A percentile compares a stretch with the other conserved stretches of the same genome.
Evolutionary conservation across 2,329 filamentous ascomycete genomes (phyloP).

Genomic region (Lasiodiplodia citricola): DNA sequence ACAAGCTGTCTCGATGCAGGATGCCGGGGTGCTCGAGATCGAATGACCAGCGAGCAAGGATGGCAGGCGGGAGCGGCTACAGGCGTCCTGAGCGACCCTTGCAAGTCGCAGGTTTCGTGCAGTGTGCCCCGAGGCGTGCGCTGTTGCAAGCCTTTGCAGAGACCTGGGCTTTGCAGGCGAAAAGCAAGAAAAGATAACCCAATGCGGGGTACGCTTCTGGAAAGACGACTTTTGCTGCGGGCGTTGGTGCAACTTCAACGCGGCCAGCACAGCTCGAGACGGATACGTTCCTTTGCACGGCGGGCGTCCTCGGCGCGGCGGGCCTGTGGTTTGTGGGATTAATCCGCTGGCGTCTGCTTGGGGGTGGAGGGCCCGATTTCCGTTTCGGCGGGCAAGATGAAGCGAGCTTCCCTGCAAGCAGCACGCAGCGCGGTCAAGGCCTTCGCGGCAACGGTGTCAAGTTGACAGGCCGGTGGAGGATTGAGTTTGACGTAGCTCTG

Average conservation of each 20-base stretch:
- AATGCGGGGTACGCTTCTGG: constrained; percentile 27
- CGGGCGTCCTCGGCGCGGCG: constrained; percentile 19
- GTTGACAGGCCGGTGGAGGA: constrained; percentile 25
- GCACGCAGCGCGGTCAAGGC: constrained; percentile 22
- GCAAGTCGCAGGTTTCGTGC: constrained; percentile 26
- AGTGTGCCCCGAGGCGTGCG: constrained; percentile 27
- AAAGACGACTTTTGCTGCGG: constrained; percentile 10
- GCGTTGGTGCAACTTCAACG: constrained; percentile 17
- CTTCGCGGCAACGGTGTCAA: constrained; percentile 25
- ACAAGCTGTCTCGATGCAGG: constrained; percentile 25
- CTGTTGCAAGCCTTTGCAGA: constrained; percentile 26
- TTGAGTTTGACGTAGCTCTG: constrained; percentile 25
- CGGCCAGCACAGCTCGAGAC: constrained; percentile 9
- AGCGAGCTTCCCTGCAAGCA: constrained; percentile 25
- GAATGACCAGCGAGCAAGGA: constrained; percentile 27
- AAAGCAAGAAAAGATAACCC: constrained; percentile 26
- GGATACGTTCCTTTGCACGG: constrained; percentile 11
- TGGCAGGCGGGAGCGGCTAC: constrained; percentile 26
- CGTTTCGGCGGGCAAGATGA: constrained; percentile 25
- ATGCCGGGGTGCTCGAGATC: constrained; percentile 26
- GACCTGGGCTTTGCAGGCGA: constrained; percentile 22
- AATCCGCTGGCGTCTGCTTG: constrained; percentile 18
- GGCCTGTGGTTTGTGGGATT: constrained; percentile 20
- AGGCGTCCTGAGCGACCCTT: constrained; percentile 26
- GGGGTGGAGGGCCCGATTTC: constrained; percentile 20